Percentiles rank a stretch among this genome's conserved stretches.
Evolutionary conservation across 257 asterid genomes (phyloP).

Genomic region (Nicotiana benthamiana): DNA sequence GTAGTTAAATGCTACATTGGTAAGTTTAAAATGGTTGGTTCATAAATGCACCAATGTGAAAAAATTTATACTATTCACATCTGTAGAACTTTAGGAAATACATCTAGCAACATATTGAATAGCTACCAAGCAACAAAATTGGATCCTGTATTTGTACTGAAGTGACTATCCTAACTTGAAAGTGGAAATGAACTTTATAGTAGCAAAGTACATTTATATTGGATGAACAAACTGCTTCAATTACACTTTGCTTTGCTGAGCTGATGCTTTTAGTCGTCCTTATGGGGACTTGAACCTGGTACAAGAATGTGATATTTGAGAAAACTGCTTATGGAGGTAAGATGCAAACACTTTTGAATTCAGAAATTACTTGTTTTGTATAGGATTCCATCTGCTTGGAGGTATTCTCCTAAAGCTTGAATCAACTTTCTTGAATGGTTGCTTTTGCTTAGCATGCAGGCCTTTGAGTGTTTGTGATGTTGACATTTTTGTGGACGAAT

Average conservation of each 20-base stretch:
- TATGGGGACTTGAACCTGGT: conserved; percentile 42
- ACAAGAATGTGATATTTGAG: conserved; percentile 33
- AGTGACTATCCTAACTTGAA: conserved; percentile 15
- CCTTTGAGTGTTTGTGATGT: conserved; percentile 28
- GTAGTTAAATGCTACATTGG: neutral
- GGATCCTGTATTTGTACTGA: conserved; percentile 16
- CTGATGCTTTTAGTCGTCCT: conserved; percentile 16
- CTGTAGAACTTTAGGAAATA: conserved; percentile 26
- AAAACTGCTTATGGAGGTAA: conserved; percentile 20
- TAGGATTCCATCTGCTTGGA: conserved; percentile 58
- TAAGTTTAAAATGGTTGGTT: neutral
- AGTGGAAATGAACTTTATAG: conserved; percentile 19
- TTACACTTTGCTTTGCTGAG: neutral
- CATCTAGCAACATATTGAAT: conserved; percentile 18
- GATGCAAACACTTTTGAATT: conserved; percentile 11
- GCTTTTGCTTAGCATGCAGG: conserved; percentile 25
- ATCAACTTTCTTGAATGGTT: conserved; percentile 41
- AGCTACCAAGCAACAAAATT: conserved; percentile 27
- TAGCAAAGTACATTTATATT: conserved; percentile 1
- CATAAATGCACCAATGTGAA: conserved; percentile 1
- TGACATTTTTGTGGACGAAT: conserved; percentile 5
- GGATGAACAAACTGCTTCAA: conserved; percentile 1
- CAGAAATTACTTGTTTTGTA: conserved; percentile 59
- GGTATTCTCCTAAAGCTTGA: conserved; percentile 43
- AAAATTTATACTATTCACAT: conserved; percentile 39